These are phyloP conservation scores for Tulasnella sp. DNA, from an alignment of 768 basidiomycete species.

Conservation along the genomic window DNA sequence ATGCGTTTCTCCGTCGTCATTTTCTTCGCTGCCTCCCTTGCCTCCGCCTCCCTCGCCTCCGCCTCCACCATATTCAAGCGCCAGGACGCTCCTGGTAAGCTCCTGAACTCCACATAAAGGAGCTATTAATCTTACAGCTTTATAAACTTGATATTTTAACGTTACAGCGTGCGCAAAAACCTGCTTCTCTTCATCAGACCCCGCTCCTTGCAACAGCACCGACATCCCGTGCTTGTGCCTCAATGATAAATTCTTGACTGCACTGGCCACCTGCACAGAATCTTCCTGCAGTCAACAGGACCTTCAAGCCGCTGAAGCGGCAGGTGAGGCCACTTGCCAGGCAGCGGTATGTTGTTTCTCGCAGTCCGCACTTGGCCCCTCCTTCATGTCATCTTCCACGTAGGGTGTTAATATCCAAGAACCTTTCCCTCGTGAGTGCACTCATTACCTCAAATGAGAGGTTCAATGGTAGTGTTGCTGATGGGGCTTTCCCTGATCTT, in stretches of 20 bases:
- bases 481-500: no score
- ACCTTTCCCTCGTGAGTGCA: neutral
- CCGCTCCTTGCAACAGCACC: neutral
- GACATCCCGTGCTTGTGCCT: neutral
- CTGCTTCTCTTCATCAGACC: no score
- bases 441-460: no score
- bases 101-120: no score
- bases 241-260: neutral
- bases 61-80: neutral
- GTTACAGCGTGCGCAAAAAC: no score
- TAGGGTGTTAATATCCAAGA: neutral
- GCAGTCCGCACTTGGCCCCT: neutral
- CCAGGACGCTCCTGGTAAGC: neutral
- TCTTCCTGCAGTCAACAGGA: neutral
- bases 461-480: no score
- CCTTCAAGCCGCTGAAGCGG: neutral
- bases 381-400: neutral
- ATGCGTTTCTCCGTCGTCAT: neutral
- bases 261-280: neutral
- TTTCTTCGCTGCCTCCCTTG: neutral
- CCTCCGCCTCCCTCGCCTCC: no score
- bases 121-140: no score
- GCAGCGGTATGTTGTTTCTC: neutral
- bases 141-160: no score
- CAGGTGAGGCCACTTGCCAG: neutral